Evolutionary conservation across 768 basidiomycete genomes (phyloP), one percentile per base, ranked within the genome.

Genomic region (Cystobasidium tubakii): DNA sequence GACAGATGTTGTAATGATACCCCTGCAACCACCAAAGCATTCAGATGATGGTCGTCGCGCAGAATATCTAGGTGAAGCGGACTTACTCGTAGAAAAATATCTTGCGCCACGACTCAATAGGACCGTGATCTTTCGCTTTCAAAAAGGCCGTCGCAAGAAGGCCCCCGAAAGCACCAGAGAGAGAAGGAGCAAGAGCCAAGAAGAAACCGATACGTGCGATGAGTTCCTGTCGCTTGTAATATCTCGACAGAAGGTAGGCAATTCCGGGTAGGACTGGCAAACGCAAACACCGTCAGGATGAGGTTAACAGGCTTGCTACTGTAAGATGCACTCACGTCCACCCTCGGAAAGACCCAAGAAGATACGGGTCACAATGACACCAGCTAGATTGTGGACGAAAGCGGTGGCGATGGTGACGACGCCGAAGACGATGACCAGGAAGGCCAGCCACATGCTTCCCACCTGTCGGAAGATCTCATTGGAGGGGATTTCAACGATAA

Each of bases 61-160:
- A 31, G 27, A 12, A 17, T 27, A 31, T 6, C 7, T 12, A 6
- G 53, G 10, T 7, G 27, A 54, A n/a, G 53, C n/a, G 9, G 10
- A 60, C 57, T 25, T 29, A 60, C 57, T 73, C 72, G 19, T 34
- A 70, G 44, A 74, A 66, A 46, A 74, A 74, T 43, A 74, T 74
- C 27, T 70, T 74, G 12, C 73, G 44, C 73, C 73, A 74, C 4
- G 29, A 23, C 13, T 53, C 36, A 19, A 66, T 33, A 27, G 65
- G 33, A 1, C 25, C 43, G 31, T 42, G 34, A 39, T 74, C 43
- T 36, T 43, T 43, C 7, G 34, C 33, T 25, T 63, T 54, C 15
- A 74, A 33, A 64, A 74, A 74, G 2, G 43, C 73, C 25, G 36
- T 9, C 13, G 63, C 63, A 7, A 65, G 34, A 27, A 65, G 63